Percentiles rank a stretch among this genome's conserved stretches.
These are phyloP conservation scores for Monosporascus sp. DNA, from an alignment of 2,329 filamentous ascomycete genomes.

Conservation along the genomic window DNA sequence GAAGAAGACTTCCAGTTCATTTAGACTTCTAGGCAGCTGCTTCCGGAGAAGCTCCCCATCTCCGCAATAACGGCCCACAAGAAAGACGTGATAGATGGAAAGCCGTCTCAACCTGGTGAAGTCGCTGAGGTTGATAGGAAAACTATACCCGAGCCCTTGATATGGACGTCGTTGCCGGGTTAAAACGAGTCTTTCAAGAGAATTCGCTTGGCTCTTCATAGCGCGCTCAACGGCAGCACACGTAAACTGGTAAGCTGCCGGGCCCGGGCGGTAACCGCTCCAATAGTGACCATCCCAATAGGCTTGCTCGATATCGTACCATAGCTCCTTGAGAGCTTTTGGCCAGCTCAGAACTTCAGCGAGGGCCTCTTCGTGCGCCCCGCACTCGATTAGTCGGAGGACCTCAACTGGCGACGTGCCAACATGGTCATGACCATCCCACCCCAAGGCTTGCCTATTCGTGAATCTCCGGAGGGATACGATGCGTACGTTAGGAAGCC, in stretches of 20 bases:
- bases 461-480: background rate
- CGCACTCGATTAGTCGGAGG: constrained; percentile 1
- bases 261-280: background rate
- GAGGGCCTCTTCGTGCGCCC: background rate
- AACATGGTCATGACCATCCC: background rate
- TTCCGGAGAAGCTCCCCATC: background rate
- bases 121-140: background rate
- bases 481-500: background rate
- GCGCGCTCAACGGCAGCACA: background rate
- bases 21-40: constrained; percentile 2
- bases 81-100: constrained; percentile 2
- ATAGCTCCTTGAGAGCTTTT: constrained; percentile 2
- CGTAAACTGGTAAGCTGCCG: background rate
- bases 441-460: background rate
- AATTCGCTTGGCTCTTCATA: constrained; percentile 1
- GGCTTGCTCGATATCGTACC: constrained; percentile 2
- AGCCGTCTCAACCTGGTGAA: constrained; percentile 1
- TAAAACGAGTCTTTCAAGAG: constrained; percentile 3
- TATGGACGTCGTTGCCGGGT: background rate
- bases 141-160: background rate
- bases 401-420: constrained; percentile 1
- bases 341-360: constrained; percentile 1
- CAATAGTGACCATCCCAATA: background rate
- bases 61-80: background rate
- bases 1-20: constrained; percentile 5